Percentiles rank a stretch among this genome's conserved stretches.
Conservation (phyloP, 192 early-diverging fungal species). For the Gaertneriomyces sp. region DNA sequence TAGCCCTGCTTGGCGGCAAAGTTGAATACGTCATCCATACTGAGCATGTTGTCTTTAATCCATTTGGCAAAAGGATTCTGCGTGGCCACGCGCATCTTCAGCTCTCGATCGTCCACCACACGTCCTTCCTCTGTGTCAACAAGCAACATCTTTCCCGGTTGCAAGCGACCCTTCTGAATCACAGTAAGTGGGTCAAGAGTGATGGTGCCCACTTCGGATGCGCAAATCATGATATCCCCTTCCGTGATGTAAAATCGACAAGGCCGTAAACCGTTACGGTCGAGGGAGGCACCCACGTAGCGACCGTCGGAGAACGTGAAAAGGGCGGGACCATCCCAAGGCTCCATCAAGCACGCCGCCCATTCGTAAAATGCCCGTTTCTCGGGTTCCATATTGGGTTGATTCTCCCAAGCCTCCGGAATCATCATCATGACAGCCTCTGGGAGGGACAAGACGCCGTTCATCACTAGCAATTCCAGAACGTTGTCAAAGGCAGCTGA, state of each 20-base stretch:
- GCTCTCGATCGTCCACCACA: constrained; percentile 85
- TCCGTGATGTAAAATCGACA: constrained; percentile 94
- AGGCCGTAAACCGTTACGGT: constrained; percentile 97
- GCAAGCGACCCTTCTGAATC: constrained; percentile 86
- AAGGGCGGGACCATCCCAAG: constrained; percentile 97
- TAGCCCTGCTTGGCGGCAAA: constrained; percentile 45
- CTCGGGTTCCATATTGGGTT: constrained; percentile 74
- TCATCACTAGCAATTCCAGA: constrained; percentile 87
- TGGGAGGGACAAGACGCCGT: constrained; percentile 84
- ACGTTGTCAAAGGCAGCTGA: constrained; percentile 97
- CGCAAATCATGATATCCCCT: constrained; percentile 94
- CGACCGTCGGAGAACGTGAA: constrained; percentile 97
- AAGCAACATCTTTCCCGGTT: constrained; percentile 95
- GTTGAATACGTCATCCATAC: constrained; percentile 54
- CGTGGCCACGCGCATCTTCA: constrained; percentile 72
- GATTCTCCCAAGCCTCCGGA: constrained; percentile 97
- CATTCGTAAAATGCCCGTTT: constrained; percentile 96
- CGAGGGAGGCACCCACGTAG: constrained; percentile 95
- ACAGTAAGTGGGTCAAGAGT: constrained; percentile 74
- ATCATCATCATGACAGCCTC: constrained; percentile 99
- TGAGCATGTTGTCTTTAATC: constrained; percentile 80
- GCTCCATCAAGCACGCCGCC: constrained; percentile 97
- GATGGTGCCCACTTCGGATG: constrained; percentile 93
- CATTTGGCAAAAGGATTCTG: constrained; percentile 77
- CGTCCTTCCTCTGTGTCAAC: constrained; percentile 89